A percentile compares a stretch with the other conserved stretches of the same genome.
Evolutionary conservation across 768 basidiomycete genomes (phyloP).

Genomic region (Lactarius sanguifluus): DNA sequence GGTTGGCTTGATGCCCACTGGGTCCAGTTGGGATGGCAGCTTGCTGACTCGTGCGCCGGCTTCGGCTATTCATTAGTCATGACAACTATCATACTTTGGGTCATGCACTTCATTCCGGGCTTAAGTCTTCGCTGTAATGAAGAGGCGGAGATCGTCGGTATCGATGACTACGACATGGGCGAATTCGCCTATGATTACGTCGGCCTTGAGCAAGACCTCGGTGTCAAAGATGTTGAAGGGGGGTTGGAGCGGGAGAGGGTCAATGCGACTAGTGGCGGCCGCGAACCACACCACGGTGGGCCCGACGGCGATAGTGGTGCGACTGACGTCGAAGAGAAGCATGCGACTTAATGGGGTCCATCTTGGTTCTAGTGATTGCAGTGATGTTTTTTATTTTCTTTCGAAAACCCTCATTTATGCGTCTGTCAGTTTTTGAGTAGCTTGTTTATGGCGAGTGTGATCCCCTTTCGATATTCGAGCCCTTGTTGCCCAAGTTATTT

Average conservation of each 20-base stretch:
- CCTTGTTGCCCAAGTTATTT: not conserved
- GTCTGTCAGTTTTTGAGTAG: not conserved
- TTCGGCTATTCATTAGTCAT: constrained; percentile 39
- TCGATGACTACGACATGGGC: constrained; percentile 87
- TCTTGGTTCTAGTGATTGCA: constrained; percentile 1
- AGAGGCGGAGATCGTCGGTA: constrained; percentile 39
- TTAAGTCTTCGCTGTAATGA: constrained; percentile 38
- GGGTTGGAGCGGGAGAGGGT: constrained; percentile 27
- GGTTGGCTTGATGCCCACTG: constrained; percentile 45
- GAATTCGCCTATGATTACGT: constrained; percentile 91
- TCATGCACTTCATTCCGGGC: constrained; percentile 49
- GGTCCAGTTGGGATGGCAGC: constrained; percentile 48
- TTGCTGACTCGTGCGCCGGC: constrained; percentile 39
- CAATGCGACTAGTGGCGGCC: constrained; percentile 27
- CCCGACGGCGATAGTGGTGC: constrained; percentile 12
- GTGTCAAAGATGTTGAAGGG: constrained; percentile 23
- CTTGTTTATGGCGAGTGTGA: not conserved
- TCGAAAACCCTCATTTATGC: not conserved
- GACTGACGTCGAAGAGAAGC: constrained; percentile 10
- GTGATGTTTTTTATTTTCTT: not conserved
- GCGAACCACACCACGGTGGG: constrained; percentile 24
- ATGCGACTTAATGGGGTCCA: not conserved
- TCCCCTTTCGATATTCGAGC: not conserved
- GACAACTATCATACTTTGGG: constrained; percentile 41
- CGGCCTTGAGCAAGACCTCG: constrained; percentile 47